A percentile compares a stretch with the other conserved stretches of the same genome.
phyloP scores from a whole-genome alignment of 345 rosid species.

The Salix arbutifolia region DNA sequence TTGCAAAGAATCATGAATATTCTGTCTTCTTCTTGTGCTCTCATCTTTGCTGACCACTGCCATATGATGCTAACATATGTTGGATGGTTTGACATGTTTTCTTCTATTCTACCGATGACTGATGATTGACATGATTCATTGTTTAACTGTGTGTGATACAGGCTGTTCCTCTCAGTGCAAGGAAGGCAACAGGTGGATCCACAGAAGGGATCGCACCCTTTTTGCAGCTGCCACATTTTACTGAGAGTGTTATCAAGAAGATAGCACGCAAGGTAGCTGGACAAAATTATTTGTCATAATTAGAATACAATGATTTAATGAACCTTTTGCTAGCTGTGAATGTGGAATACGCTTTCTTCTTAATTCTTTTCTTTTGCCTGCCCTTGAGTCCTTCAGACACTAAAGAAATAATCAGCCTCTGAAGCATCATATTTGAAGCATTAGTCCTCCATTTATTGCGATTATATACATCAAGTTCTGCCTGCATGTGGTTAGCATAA shows the following conservation, averaged over 20 bases:
- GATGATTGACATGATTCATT: neutral
- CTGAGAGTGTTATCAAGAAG: slow-evolving; percentile 72
- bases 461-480: neutral
- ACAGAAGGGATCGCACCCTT: slow-evolving; percentile 88
- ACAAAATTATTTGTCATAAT: neutral
- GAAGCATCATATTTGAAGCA: neutral
- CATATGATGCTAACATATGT: neutral
- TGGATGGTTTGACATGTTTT: neutral
- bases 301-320: neutral
- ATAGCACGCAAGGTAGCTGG: slow-evolving; percentile 77
- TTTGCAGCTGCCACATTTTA: slow-evolving; percentile 91
- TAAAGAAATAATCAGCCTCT: neutral
- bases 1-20: neutral
- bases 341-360: neutral
- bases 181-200: slow-evolving; percentile 84
- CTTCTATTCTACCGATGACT: neutral
- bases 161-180: slow-evolving; percentile 98
- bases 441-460: no score
- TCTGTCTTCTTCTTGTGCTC: neutral
- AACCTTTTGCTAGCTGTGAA: neutral
- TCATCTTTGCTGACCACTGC: neutral
- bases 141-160: slow-evolving; percentile 28
- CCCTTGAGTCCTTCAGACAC: neutral
- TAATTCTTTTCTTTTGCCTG: neutral
- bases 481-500: neutral